Evolutionary conservation across 345 rosid species (phyloP).

Genomic region (Raphanus raphanistrum): DNA sequence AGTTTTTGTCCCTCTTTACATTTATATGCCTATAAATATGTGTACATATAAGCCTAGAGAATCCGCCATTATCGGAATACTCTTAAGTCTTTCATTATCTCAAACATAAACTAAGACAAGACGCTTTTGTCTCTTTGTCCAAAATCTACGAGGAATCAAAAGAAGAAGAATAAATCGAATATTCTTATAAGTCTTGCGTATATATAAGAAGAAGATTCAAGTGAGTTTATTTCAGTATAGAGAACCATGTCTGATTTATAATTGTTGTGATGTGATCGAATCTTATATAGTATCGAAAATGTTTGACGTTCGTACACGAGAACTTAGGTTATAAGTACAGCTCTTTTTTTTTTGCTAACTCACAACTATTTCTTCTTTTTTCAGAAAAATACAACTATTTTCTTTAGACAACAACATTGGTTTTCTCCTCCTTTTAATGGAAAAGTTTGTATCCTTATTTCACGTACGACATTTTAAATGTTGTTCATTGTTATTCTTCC

Average conservation of each 20-base stretch:
- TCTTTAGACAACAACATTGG: background rate
- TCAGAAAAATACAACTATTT: background rate
- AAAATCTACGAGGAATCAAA: constrained; percentile 21
- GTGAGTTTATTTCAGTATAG: constrained; percentile 28
- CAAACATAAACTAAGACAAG: constrained; percentile 27
- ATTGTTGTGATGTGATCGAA: background rate
- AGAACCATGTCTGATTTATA: background rate
- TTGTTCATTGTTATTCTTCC: background rate
- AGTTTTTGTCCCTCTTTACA: constrained; percentile 38
- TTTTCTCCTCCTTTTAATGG: background rate
- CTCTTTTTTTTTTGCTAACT: background rate
- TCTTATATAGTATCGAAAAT: background rate
- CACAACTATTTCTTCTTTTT: too few relatives aligned
- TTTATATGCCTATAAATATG: constrained; percentile 21
- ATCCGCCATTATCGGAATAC: constrained; percentile 26
- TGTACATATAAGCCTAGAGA: constrained; percentile 35
- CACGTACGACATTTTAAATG: background rate
- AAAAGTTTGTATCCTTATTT: constrained; percentile 16
- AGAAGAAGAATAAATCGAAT: background rate
- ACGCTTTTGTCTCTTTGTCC: constrained; percentile 32
- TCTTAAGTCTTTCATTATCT: constrained; percentile 24
- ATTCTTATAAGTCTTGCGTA: constrained; percentile 10
- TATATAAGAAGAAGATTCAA: constrained; percentile 28
- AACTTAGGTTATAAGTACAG: background rate
- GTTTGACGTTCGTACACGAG: background rate